phyloP scores from a whole-genome alignment of 192 early-diverging fungal species.

The Coemansia sp. region DNA sequence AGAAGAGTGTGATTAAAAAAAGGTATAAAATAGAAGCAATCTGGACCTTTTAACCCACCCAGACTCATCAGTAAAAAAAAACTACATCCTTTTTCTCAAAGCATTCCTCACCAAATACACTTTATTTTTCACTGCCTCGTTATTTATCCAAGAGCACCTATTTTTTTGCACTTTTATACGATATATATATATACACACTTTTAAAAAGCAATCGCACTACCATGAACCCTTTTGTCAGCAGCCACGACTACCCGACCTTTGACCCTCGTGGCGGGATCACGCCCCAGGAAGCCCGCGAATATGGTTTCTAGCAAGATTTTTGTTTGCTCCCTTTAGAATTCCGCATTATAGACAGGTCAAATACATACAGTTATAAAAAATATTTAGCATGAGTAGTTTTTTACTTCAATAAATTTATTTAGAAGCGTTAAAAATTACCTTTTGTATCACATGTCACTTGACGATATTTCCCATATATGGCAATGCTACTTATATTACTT shows the following conservation, averaged over 20 bases:
- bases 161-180: too few relatives aligned
- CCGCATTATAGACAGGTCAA: not conserved
- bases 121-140: too few relatives aligned
- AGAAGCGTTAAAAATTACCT: too few relatives aligned
- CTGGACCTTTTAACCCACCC: not conserved
- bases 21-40: slow-evolving; percentile 1
- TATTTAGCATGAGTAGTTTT: too few relatives aligned
- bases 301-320: slow-evolving; percentile 8
- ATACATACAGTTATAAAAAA: too few relatives aligned
- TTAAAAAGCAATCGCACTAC: not conserved
- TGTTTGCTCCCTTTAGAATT: not conserved
- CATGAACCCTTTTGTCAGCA: slow-evolving; percentile 19
- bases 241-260: slow-evolving; percentile 39
- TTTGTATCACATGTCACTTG: too few relatives aligned
- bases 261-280: slow-evolving; percentile 34
- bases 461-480: too few relatives aligned
- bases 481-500: too few relatives aligned
- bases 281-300: slow-evolving; percentile 35
- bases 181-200: not conserved
- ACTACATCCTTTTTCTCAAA: not conserved
- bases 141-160: too few relatives aligned
- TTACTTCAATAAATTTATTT: too few relatives aligned
- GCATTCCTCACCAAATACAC: not conserved
- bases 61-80: not conserved
- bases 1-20: too few relatives aligned